Evolutionary conservation across 768 basidiomycete genomes (phyloP), one percentile per base, ranked within the genome.

Genomic region (Suillus luteus): DNA sequence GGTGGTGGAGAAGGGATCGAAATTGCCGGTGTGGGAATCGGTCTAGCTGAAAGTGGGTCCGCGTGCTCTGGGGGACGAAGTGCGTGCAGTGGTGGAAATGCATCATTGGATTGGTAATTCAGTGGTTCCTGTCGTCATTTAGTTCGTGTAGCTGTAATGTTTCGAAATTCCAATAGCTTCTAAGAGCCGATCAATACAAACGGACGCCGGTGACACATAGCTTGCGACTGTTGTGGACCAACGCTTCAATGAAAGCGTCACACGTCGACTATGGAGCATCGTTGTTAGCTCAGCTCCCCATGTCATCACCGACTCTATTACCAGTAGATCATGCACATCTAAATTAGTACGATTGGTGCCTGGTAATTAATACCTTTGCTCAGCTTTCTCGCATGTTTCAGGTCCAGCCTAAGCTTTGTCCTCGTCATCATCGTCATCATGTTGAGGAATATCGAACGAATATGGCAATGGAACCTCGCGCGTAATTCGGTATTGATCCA

Each of bases 401-500:
- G 10, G 27, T n/a, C 24, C 64, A 48, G 46, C 65, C 24, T 55
- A 57, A 11, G 61, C 82, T 38, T 79, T 77, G 0, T 77, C 79
- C 17, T 83, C 78, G 5, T 79, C 82, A 17, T 83, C 82, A 27
- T 81, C 83, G 38, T 77, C 78, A 52, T 77, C 81, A 40, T 78
- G 74, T 54, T 78, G 71, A 5, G 67, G 69, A 37, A 67, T 62
- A 54, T 88, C 84, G 60, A 88, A 77, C 1, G 78, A 72, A 74
- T 96, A 96, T 2, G 93, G 94, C 40, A 97, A 76, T 0, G 93
- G 91, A 15, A 94, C 86, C 70, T 97, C 94, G 31, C 89, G 82
- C 1, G 91, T 93, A 49, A 92, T 86, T 27, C 95, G 92, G 74
- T 93, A 96, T 69, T 95, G 93, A 82, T 93, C 93, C 75, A 92